Percentiles rank a stretch among this genome's conserved stretches.
Evolutionary conservation across 169 alveolate genomes (phyloP).

Genomic region (Plasmodium coatneyi): DNA sequence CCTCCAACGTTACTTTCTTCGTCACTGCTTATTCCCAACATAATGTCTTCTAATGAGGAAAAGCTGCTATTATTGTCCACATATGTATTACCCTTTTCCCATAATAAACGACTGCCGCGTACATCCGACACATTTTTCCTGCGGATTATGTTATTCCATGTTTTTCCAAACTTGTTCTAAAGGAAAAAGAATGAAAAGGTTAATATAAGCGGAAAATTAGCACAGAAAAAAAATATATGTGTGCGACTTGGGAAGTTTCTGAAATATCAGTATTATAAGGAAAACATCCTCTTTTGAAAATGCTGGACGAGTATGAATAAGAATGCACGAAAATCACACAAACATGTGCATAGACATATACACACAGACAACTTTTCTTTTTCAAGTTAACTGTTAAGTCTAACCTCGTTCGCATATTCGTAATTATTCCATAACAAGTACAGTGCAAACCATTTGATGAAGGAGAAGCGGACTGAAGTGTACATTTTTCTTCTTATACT

Average conservation of each 20-base stretch:
- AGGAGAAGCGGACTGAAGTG: neutral
- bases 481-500: neutral
- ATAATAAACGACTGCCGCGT: neutral
- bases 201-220: neutral
- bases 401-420: neutral
- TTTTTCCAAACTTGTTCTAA: neutral
- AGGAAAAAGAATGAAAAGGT: neutral
- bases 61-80: neutral
- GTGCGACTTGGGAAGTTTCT: neutral
- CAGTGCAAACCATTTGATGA: neutral
- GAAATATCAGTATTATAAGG: neutral
- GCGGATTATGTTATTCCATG: neutral
- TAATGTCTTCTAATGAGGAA: neutral
- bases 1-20: neutral
- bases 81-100: neutral
- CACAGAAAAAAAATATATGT: neutral
- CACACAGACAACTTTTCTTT: neutral
- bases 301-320: neutral
- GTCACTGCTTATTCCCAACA: neutral
- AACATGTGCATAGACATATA: neutral
- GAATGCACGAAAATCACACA: neutral
- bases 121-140: neutral
- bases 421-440: neutral
- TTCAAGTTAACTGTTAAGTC: neutral
- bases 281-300: neutral